phyloP scores from a whole-genome alignment of 768 basidiomycete genomes.

The Clitopilus passeckerianus region DNA sequence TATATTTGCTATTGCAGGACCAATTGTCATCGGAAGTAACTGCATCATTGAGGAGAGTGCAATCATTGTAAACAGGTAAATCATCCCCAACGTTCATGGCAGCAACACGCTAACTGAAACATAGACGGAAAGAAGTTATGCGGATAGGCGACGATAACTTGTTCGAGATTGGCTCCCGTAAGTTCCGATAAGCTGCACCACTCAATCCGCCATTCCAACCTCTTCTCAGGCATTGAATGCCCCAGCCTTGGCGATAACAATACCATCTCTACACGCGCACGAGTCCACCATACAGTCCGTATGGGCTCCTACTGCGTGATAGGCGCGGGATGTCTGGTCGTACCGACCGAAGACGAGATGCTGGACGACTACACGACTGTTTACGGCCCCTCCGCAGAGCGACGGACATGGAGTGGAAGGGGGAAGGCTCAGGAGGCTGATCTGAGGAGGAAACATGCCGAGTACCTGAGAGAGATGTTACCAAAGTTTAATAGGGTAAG shows the following conservation, averaged over 20 bases:
- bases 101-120: neutral
- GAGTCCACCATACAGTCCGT: constrained; percentile 79
- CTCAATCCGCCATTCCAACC: neutral
- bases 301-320: constrained; percentile 80
- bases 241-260: constrained; percentile 83
- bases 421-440: constrained; percentile 82
- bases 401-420: constrained; percentile 80
- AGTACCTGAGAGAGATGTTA: constrained; percentile 88
- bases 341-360: constrained; percentile 71
- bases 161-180: constrained; percentile 92
- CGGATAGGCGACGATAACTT: constrained; percentile 90
- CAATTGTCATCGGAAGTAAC: constrained; percentile 82
- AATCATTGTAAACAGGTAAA: constrained; percentile 83
- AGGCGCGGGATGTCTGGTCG: constrained; percentile 76
- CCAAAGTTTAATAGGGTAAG: constrained; percentile 83
- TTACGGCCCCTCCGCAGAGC: constrained; percentile 71
- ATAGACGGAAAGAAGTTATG: constrained; percentile 78
- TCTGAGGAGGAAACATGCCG: constrained; percentile 80
- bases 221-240: constrained; percentile 75
- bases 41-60: constrained; percentile 92
- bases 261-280: constrained; percentile 78
- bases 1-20: constrained; percentile 86
- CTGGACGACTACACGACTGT: constrained; percentile 82
- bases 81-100: neutral
- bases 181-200: constrained; percentile 17